These are phyloP conservation scores for Aspergillus ellipticus DNA, from an alignment of 495 filamentous ascomycete species.

Conservation along the genomic window DNA sequence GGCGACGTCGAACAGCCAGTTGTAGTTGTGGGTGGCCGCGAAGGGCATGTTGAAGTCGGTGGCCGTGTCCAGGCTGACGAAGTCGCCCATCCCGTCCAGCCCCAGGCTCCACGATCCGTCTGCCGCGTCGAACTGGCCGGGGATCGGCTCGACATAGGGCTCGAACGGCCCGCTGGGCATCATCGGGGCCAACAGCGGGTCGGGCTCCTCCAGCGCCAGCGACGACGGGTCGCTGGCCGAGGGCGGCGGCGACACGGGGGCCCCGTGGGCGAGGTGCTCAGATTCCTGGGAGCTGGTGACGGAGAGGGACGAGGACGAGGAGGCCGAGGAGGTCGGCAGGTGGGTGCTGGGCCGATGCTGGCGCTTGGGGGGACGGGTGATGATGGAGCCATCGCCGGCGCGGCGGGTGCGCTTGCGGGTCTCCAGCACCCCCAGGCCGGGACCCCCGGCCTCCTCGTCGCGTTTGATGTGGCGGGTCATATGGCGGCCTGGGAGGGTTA, in stretches of 20 bases:
- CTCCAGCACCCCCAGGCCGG: conserved; percentile 53
- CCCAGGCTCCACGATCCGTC: conserved; percentile 32
- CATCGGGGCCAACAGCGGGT: conserved; percentile 33
- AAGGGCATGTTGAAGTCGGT: conserved; percentile 57
- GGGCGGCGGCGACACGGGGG: conserved; percentile 28
- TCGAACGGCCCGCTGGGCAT: conserved; percentile 34
- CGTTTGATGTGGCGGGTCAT: conserved; percentile 57
- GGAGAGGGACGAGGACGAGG: conserved; percentile 13
- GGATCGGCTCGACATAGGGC: conserved; percentile 33
- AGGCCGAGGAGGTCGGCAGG: not conserved
- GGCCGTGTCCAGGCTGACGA: conserved; percentile 35
- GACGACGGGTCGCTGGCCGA: conserved; percentile 27
- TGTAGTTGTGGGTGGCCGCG: conserved; percentile 52
- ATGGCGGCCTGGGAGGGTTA: conserved; percentile 46
- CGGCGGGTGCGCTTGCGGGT: conserved; percentile 59
- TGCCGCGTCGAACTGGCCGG: conserved; percentile 35
- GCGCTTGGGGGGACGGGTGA: conserved; percentile 35
- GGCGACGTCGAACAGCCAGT: conserved; percentile 52
- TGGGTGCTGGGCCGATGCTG: conserved; percentile 7
- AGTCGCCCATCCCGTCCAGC: conserved; percentile 20
- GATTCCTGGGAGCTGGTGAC: conserved; percentile 17
- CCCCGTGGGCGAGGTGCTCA: conserved; percentile 17
- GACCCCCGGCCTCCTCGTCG: conserved; percentile 57
- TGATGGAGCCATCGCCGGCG: conserved; percentile 52
- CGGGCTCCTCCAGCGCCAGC: conserved; percentile 26